Percentiles rank a stretch among this genome's conserved stretches.
phyloP scores from a whole-genome alignment of 2,329 filamentous ascomycete genomes.

The Penicillium sclerotigenum region DNA sequence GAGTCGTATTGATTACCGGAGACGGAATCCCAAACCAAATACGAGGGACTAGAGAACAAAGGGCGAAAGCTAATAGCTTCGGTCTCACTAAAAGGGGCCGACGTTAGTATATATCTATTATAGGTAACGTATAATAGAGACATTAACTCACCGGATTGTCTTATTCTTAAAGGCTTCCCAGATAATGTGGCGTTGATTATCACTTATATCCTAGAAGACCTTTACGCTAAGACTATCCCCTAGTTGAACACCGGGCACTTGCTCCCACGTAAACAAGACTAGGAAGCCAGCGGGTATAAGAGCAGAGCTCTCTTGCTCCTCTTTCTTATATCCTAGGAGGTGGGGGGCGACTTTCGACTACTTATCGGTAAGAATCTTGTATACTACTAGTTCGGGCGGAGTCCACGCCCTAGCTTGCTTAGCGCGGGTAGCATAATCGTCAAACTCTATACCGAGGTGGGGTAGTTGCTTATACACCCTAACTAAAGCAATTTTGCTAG shows the following conservation, averaged over 20 bases:
- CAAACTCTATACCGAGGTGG: neutral
- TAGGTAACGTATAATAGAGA: neutral
- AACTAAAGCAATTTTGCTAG: neutral
- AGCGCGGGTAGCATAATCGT: neutral
- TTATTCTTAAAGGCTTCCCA: neutral
- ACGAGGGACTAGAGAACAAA: neutral
- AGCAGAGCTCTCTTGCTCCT: neutral
- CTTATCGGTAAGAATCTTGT: neutral
- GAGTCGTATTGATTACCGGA: neutral
- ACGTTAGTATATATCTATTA: neutral
- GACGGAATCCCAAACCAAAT: neutral
- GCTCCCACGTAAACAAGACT: neutral
- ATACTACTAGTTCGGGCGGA: neutral
- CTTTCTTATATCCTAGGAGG: neutral
- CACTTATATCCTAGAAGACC: neutral
- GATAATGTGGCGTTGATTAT: neutral
- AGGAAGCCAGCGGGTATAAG: neutral
- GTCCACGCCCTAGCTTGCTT: neutral
- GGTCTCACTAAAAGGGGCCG: neutral
- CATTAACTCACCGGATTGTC: neutral
- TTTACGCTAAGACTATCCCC: neutral
- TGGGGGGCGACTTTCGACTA: neutral
- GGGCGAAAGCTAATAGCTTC: neutral
- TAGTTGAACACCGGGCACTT: neutral
- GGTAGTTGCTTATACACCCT: neutral